phyloP scores from a whole-genome alignment of 495 filamentous ascomycete genomes.

The Talaromyces ruber region DNA sequence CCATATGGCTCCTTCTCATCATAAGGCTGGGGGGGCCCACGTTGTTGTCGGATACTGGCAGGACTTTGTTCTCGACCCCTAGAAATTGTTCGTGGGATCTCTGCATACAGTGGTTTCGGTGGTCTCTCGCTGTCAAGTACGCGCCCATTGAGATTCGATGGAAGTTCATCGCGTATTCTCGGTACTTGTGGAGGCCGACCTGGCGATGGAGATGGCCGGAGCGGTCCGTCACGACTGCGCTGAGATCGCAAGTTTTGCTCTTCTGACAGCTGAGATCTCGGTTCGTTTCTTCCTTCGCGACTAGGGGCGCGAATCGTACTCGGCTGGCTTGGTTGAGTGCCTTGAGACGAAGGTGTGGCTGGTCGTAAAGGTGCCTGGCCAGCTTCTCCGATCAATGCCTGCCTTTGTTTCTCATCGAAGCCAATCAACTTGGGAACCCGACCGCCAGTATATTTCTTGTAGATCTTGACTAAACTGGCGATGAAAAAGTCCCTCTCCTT shows the following conservation, averaged over 20 bases:
- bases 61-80: constrained; percentile 1
- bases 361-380: constrained; percentile 23
- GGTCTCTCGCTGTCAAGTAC: neutral
- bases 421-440: constrained; percentile 69
- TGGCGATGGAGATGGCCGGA: constrained; percentile 26
- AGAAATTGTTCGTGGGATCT: neutral
- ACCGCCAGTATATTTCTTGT: constrained; percentile 88
- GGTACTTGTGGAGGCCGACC: neutral
- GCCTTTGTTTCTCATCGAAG: constrained; percentile 72
- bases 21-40: constrained; percentile 20
- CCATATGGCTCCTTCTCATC: constrained; percentile 17
- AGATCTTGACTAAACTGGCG: constrained; percentile 88
- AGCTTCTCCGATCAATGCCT: constrained; percentile 51
- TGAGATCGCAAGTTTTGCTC: constrained; percentile 32
- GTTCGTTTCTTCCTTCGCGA: constrained; percentile 28
- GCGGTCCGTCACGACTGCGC: constrained; percentile 37
- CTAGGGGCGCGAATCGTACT: constrained; percentile 23
- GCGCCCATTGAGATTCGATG: neutral
- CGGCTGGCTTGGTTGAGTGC: neutral
- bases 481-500: constrained; percentile 99
- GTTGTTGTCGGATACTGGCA: constrained; percentile 12
- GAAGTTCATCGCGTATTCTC: neutral
- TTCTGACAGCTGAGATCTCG: constrained; percentile 29
- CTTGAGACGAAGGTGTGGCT: constrained; percentile 15
- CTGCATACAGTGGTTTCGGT: neutral